Conservation (phyloP, 2,329 filamentous ascomycete species). For the Aspergillus oerlinghausenensis region DNA sequence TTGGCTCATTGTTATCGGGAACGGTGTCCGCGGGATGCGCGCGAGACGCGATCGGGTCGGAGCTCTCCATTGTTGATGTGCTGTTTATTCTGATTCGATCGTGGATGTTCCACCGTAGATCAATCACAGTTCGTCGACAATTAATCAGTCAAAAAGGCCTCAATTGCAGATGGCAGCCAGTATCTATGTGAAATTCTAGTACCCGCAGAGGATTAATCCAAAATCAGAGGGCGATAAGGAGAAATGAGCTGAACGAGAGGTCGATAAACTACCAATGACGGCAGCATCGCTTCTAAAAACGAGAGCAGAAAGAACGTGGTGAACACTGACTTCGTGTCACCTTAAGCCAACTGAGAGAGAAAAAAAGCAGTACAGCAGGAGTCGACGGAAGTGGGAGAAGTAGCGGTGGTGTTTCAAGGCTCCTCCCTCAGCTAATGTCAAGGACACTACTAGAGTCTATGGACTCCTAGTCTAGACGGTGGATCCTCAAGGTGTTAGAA, state of each 20-base stretch:
- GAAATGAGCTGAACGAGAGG: conserved; percentile 5
- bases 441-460: neutral
- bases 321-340: neutral
- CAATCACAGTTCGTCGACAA: conserved; percentile 7
- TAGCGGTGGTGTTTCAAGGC: neutral
- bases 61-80: conserved; percentile 21
- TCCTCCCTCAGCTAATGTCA: neutral
- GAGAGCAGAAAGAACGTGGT: neutral
- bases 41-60: conserved; percentile 20
- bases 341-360: neutral
- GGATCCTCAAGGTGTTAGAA: neutral
- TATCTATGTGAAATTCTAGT: neutral
- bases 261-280: conserved; percentile 7
- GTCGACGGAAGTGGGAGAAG: neutral
- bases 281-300: conserved; percentile 15
- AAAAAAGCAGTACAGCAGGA: neutral
- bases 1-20: conserved; percentile 7
- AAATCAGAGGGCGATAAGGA: conserved; percentile 11
- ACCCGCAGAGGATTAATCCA: conserved; percentile 10
- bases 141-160: neutral
- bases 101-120: neutral
- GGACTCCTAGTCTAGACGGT: neutral
- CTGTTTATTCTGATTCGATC: neutral
- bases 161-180: neutral
- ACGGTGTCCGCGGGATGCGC: conserved; percentile 7